Conservation (phyloP, 306 rosid genomes). For the Malus orientalis region DNA sequence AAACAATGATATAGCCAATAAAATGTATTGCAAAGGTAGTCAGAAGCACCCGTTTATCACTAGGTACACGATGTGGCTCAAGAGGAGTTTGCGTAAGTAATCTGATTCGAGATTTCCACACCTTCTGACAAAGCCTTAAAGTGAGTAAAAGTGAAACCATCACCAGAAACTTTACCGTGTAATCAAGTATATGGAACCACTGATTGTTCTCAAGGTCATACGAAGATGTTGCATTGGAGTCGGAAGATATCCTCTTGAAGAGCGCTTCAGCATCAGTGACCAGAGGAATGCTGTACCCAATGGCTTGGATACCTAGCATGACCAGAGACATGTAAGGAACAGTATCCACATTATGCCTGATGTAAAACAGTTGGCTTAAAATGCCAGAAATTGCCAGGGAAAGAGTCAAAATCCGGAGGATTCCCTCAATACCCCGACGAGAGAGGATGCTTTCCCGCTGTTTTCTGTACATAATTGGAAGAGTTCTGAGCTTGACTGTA, state of each 20-base stretch:
- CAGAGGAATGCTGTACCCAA: slow-evolving; percentile 76
- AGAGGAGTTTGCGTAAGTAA: slow-evolving; percentile 46
- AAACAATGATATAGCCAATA: slow-evolving; percentile 49
- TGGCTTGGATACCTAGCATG: slow-evolving; percentile 74
- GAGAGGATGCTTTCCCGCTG: slow-evolving; percentile 76
- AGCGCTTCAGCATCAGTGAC: slow-evolving; percentile 84
- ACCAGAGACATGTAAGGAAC: slow-evolving; percentile 69
- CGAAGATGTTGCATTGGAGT: slow-evolving; percentile 36
- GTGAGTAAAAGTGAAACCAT: slow-evolving; percentile 63
- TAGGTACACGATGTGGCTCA: slow-evolving; percentile 51
- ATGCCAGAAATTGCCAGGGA: slow-evolving; percentile 64
- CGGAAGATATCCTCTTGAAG: slow-evolving; percentile 49
- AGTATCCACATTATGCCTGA: slow-evolving; percentile 46
- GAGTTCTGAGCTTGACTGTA: slow-evolving; percentile 48
- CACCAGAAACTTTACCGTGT: slow-evolving; percentile 66
- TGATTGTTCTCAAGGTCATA: slow-evolving; percentile 43
- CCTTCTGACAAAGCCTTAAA: slow-evolving; percentile 80
- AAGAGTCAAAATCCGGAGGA: slow-evolving; percentile 75
- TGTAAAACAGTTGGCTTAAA: slow-evolving; percentile 61
- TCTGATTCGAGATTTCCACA: slow-evolving; percentile 79
- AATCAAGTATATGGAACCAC: slow-evolving; percentile 60
- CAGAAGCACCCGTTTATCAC: slow-evolving; percentile 61
- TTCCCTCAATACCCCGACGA: slow-evolving; percentile 64
- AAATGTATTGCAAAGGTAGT: slow-evolving; percentile 45
- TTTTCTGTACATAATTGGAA: slow-evolving; percentile 62